Conservation (phyloP, 2,329 filamentous ascomycete genomes). For the Pseudocercospora cruenta region DNA sequence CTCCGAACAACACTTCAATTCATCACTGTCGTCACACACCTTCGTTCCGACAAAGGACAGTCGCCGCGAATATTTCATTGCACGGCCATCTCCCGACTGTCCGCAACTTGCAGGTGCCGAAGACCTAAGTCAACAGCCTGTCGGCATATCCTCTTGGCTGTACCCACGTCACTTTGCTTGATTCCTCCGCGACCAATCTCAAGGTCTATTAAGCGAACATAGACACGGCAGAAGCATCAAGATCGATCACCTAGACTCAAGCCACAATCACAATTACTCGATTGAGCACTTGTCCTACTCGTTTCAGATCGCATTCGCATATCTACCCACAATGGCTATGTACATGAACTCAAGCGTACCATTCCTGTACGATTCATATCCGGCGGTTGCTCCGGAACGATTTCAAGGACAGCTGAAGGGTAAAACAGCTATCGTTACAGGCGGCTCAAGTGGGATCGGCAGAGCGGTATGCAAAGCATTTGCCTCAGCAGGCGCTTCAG, state of each 20-base stretch:
- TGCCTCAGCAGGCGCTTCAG: constrained; percentile 81
- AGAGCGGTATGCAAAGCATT: constrained; percentile 88
- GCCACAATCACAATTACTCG: background rate
- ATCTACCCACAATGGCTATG: background rate
- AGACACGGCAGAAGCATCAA: background rate
- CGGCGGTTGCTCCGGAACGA: background rate
- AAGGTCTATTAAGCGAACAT: background rate
- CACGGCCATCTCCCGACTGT: background rate
- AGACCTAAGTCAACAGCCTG: background rate
- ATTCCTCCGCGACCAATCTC: background rate
- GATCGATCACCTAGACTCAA: background rate
- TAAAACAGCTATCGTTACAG: constrained; percentile 81
- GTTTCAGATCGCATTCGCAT: background rate
- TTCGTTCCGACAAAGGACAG: background rate
- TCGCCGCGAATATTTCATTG: background rate
- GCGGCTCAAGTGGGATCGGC: constrained; percentile 82
- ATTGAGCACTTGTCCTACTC: background rate
- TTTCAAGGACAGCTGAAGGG: constrained; percentile 51
- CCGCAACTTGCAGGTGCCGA: background rate
- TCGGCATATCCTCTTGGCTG: background rate
- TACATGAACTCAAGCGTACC: constrained; percentile 5
- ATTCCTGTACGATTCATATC: background rate
- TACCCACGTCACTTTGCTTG: background rate
- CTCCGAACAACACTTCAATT: background rate
- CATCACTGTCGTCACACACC: background rate